Percentiles rank a stretch among this genome's conserved stretches.
Evolutionary conservation across 768 basidiomycete genomes (phyloP).

Genomic region (Coprinopsis strossmayeri): DNA sequence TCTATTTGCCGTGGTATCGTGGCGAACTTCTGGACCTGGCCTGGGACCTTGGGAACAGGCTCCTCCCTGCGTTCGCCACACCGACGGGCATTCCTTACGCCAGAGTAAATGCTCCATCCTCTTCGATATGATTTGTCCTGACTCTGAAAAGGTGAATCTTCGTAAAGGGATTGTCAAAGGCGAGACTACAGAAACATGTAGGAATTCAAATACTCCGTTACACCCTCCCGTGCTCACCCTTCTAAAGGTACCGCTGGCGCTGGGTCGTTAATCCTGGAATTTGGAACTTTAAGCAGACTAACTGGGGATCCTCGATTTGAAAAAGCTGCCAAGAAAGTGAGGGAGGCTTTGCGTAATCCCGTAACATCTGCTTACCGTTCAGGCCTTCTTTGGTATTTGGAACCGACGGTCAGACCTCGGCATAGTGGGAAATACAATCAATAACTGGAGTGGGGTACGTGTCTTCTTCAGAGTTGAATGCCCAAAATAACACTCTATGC

Average conservation of each 20-base stretch:
- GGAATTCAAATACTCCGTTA: slow-evolving; percentile 21
- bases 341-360: not conserved
- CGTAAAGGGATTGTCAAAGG: slow-evolving; percentile 68
- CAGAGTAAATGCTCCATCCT: slow-evolving; percentile 43
- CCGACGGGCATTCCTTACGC: slow-evolving; percentile 91
- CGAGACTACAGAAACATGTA: slow-evolving; percentile 83
- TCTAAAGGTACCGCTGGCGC: slow-evolving; percentile 81
- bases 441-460: slow-evolving; percentile 74
- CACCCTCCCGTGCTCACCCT: slow-evolving; percentile 4
- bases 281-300: slow-evolving; percentile 85
- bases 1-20: slow-evolving; percentile 78
- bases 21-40: slow-evolving; percentile 78
- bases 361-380: not conserved
- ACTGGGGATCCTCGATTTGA: slow-evolving; percentile 90
- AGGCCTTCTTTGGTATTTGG: slow-evolving; percentile 92
- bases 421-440: slow-evolving; percentile 85
- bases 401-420: slow-evolving; percentile 81
- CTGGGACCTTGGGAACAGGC: slow-evolving; percentile 75
- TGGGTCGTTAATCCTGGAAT: slow-evolving; percentile 89
- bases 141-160: slow-evolving; percentile 61
- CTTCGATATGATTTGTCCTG: not conserved
- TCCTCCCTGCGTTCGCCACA: slow-evolving; percentile 89
- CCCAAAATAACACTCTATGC: not conserved
- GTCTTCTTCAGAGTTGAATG: not conserved
- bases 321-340: slow-evolving; percentile 67